phyloP scores from a whole-genome alignment of 129 eudicot genomes.

The Cynara cardunculus region DNA sequence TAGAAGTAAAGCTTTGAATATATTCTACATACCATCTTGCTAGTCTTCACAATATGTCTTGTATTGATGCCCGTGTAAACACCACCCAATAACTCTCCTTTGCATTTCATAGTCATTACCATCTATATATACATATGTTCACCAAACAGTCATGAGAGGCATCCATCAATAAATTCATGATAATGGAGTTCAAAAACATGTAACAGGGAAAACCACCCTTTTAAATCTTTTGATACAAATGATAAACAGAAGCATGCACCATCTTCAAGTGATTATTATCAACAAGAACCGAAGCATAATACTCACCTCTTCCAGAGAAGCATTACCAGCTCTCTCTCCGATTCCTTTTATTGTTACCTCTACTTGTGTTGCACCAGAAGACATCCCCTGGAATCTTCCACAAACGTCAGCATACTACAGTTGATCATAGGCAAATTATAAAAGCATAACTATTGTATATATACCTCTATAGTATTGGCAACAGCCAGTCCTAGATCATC shows the following conservation, averaged over 20 bases:
- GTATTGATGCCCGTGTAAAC: constrained; percentile 24
- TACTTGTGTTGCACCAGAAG: not conserved
- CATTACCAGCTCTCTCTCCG: constrained; percentile 55
- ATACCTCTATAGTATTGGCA: not conserved
- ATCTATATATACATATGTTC: not conserved
- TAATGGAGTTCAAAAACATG: too few relatives aligned
- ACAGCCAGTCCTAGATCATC: constrained; percentile 24
- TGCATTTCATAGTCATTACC: not conserved
- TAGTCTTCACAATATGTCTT: constrained; percentile 64
- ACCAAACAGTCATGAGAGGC: not conserved
- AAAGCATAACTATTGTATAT: too few relatives aligned
- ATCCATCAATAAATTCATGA: not conserved
- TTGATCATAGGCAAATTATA: not conserved
- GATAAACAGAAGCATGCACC: too few relatives aligned
- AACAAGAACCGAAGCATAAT: too few relatives aligned
- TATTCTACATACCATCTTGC: constrained; percentile 71
- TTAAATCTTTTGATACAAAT: too few relatives aligned
- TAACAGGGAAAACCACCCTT: too few relatives aligned
- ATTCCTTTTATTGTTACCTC: not conserved
- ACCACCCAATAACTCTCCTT: not conserved
- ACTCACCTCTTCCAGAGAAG: constrained; percentile 75
- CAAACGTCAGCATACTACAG: not conserved
- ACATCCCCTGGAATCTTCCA: not conserved
- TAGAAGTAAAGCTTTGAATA: too few relatives aligned
- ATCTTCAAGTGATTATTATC: too few relatives aligned